A percentile compares a stretch with the other conserved stretches of the same genome.
Evolutionary conservation across 176 grass and related monocot species (phyloP).

Genomic region (Triticum aestivum): DNA sequence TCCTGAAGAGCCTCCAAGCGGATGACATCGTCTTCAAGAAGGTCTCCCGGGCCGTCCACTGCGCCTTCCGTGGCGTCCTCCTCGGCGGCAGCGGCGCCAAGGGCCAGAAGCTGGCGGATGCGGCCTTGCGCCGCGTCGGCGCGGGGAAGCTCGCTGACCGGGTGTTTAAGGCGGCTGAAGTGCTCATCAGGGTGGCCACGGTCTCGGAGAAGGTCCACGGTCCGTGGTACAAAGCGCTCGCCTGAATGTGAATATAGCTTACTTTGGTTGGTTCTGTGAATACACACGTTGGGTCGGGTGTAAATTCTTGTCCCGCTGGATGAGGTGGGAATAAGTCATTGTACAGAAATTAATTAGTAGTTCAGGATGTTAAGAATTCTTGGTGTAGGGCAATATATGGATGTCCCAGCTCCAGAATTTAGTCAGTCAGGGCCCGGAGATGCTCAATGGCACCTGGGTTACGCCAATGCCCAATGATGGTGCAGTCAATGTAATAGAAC

Average conservation of each 20-base stretch:
- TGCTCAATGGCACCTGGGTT: constrained; percentile 21
- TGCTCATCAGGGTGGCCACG: constrained; percentile 50
- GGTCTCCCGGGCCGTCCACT: constrained; percentile 61
- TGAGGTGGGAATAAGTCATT: constrained; percentile 31
- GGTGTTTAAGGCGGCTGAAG: constrained; percentile 46
- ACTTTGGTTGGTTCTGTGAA: constrained; percentile 35
- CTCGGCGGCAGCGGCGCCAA: constrained; percentile 52
- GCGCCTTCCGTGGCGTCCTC: constrained; percentile 50
- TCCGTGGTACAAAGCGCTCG: constrained; percentile 67
- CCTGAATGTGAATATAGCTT: constrained; percentile 39
- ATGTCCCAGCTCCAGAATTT: constrained; percentile 39
- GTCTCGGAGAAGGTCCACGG: constrained; percentile 67
- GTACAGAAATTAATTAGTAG: constrained; percentile 37
- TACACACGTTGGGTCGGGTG: constrained; percentile 16
- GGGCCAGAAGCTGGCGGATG: constrained; percentile 65
- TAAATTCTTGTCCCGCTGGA: constrained; percentile 32
- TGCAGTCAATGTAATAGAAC: not conserved
- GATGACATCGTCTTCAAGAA: constrained; percentile 59
- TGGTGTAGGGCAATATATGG: constrained; percentile 41
- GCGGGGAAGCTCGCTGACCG: constrained; percentile 34
- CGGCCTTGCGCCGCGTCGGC: constrained; percentile 49
- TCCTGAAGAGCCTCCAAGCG: constrained; percentile 77
- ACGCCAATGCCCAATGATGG: not conserved
- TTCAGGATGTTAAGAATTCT: constrained; percentile 25
- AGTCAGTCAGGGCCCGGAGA: not conserved